Percentiles rank a stretch among this genome's conserved stretches.
phyloP scores from a whole-genome alignment of 495 filamentous ascomycete genomes.

The Astrocystis sublimbata region DNA sequence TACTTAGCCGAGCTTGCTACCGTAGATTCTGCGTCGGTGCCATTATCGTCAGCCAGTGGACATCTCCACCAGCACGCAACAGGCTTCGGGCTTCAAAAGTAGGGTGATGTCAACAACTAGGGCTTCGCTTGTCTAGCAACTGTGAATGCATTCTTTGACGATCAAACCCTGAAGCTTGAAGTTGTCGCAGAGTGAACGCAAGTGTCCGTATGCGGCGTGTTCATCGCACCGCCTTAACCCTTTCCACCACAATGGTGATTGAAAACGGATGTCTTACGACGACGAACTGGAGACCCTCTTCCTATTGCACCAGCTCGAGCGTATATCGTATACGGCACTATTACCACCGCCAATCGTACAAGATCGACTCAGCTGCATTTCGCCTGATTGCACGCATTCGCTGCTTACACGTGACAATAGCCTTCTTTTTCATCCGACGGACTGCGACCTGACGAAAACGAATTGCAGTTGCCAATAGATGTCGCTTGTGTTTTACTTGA shows the following conservation, averaged over 20 bases:
- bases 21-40: too few relatives aligned
- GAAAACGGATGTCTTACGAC: neutral
- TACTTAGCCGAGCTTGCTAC: too few relatives aligned
- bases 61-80: slow-evolving; percentile 16
- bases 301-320: neutral
- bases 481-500: too few relatives aligned
- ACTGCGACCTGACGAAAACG: neutral
- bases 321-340: neutral
- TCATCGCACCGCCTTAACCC: neutral
- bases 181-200: neutral
- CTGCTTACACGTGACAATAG: neutral
- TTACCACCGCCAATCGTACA: neutral
- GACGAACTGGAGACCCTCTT: neutral
- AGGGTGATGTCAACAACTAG: neutral
- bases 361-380: slow-evolving; percentile 8
- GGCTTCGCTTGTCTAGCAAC: neutral
- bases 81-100: slow-evolving; percentile 1
- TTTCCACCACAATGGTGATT: neutral
- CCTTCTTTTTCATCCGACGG: neutral
- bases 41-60: neutral
- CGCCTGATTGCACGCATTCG: neutral
- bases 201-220: neutral
- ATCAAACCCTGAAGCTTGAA: slow-evolving; percentile 2
- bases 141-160: slow-evolving; percentile 6
- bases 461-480: neutral